Evolutionary conservation across 176 grass and related monocot species (phyloP).

Genomic region (Aegilops speltoides): DNA sequence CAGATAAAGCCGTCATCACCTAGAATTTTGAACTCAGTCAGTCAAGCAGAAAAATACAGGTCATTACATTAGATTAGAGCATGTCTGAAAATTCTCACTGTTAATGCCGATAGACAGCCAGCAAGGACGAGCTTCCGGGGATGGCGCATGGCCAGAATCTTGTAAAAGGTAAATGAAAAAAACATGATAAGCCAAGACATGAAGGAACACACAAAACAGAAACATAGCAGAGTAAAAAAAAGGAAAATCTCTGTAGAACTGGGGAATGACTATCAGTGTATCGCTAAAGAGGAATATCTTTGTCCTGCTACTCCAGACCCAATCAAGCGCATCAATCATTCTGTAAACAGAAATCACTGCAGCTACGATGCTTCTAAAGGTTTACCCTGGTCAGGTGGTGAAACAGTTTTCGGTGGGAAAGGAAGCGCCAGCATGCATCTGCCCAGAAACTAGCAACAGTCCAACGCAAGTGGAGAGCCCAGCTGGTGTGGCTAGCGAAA

Average conservation of each 20-base stretch:
- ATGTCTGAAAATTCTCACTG: conserved; percentile 49
- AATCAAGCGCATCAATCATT: background rate
- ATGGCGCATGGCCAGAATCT: conserved; percentile 97
- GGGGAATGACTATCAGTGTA: conserved; percentile 16
- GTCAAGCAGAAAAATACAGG: background rate
- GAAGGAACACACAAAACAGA: background rate
- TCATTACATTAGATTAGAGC: background rate
- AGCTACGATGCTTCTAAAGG: background rate
- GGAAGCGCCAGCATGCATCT: background rate
- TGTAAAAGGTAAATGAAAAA: conserved; percentile 33
- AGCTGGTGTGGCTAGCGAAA: background rate
- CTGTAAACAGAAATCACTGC: background rate
- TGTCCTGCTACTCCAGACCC: conserved; percentile 17
- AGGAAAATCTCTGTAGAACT: background rate
- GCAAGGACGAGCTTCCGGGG: conserved; percentile 81
- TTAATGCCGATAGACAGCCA: conserved; percentile 69
- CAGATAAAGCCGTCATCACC: conserved; percentile 94
- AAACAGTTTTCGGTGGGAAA: background rate
- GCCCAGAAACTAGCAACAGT: conserved; percentile 15
- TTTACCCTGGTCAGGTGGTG: background rate
- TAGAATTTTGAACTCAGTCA: conserved; percentile 40
- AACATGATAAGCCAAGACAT: background rate
- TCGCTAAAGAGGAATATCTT: conserved; percentile 16
- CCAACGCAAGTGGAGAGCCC: background rate
- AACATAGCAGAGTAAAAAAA: background rate